A percentile compares a stretch with the other conserved stretches of the same genome.
Conservation (phyloP, 176 grass and related monocot genomes). For the Paspalum vaginatum region DNA sequence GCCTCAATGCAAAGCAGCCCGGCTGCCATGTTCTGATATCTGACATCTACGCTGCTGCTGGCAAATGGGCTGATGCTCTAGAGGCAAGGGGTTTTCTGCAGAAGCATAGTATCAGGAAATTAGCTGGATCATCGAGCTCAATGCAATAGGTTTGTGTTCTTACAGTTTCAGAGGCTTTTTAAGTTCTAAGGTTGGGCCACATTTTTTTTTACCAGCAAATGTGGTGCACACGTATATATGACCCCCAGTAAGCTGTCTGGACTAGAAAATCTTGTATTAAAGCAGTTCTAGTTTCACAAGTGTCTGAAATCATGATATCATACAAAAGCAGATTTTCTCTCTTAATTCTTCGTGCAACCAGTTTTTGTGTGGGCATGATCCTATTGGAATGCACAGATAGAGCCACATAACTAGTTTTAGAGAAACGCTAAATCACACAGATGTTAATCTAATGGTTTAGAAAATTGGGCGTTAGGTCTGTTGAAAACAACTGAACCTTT, state of each 20-base stretch:
- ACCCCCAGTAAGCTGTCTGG: not conserved
- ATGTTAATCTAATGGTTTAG: too few relatives aligned
- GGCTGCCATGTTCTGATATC: conserved; percentile 65
- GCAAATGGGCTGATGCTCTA: conserved; percentile 53
- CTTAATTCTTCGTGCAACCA: not conserved
- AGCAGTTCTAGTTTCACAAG: not conserved
- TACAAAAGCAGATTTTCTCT: not conserved
- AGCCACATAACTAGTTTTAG: not conserved
- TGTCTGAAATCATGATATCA: not conserved
- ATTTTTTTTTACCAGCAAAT: conserved; percentile 21
- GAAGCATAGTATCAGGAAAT: conserved; percentile 48
- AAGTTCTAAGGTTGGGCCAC: not conserved
- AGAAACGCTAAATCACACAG: too few relatives aligned
- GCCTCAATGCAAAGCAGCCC: conserved; percentile 34
- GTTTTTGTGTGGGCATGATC: not conserved
- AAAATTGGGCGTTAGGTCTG: too few relatives aligned
- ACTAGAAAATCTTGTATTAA: not conserved
- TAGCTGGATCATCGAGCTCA: conserved; percentile 51
- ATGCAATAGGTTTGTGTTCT: conserved; percentile 34
- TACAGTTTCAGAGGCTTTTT: not conserved
- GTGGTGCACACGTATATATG: not conserved
- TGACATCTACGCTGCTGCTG: conserved; percentile 56
- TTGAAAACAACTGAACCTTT: too few relatives aligned
- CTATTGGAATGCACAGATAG: not conserved
- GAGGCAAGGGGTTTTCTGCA: conserved; percentile 50